These are phyloP conservation scores for Wickerhamia fluorescens DNA, from an alignment of 805 yeast species.

Conservation along the genomic window DNA sequence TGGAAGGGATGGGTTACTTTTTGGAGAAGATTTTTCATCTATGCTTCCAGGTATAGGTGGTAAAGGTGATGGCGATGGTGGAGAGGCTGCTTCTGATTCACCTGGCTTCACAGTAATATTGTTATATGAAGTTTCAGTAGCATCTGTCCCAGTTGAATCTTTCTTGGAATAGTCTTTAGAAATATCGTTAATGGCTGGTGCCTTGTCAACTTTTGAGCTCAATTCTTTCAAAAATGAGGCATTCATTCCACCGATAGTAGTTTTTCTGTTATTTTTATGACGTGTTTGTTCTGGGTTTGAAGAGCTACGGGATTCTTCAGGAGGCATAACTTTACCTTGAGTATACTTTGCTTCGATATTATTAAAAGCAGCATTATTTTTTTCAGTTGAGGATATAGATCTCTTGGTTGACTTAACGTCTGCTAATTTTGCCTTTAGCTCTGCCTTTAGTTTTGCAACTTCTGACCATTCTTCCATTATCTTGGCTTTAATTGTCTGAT, in stretches of 20 bases:
- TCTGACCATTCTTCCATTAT: conserved; percentile 36
- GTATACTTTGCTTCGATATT: conserved; percentile 39
- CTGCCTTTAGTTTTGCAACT: conserved; percentile 33
- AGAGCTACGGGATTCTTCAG: conserved; percentile 4
- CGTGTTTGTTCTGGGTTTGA: conserved; percentile 12
- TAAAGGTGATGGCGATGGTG: conserved; percentile 4
- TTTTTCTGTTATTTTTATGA: conserved; percentile 23
- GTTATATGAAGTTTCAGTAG: background rate
- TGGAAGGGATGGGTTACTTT: conserved; percentile 6
- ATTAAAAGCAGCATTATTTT: conserved; percentile 16
- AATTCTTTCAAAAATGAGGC: conserved; percentile 48
- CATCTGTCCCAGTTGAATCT: conserved; percentile 3
- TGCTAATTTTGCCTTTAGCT: conserved; percentile 33
- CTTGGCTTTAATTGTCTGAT: conserved; percentile 28
- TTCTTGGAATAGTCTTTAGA: no score
- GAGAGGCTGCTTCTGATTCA: background rate
- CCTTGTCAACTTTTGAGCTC: conserved; percentile 40
- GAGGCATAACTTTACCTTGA: conserved; percentile 34
- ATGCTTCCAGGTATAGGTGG: conserved; percentile 3
- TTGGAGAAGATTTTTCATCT: no score
- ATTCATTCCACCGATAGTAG: conserved; percentile 33
- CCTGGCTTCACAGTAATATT: background rate
- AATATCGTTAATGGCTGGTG: conserved; percentile 35
- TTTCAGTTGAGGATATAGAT: conserved; percentile 8
- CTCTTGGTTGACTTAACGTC: conserved; percentile 12